Base-by-base conservation (phyloP, 2,329 filamentous ascomycete genomes). In the Phaeosphaeriaceae sp. region DNA sequence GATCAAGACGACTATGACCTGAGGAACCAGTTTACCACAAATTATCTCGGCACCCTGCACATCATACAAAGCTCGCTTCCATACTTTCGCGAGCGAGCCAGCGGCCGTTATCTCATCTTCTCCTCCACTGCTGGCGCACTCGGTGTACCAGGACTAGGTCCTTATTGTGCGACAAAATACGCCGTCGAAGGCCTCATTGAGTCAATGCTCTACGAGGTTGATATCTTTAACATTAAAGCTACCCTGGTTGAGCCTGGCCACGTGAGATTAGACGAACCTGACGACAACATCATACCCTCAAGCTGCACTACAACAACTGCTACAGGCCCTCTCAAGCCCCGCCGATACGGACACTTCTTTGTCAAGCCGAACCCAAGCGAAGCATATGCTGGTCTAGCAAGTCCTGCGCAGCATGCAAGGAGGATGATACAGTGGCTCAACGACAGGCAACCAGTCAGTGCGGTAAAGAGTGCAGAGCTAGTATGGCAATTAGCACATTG, bases 131-230 rank as follows among this genome's bases (percentile, higher is more conserved):
- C 89, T 26, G 94, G 94, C 4, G 90, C 93, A 0, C 81, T 97
- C n/a, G 94, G 93, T 2, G 91, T 97, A 0, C 94, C 94, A 0
- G 94, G 94, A 0, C 76, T 97, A 5, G 93, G 93, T 0, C 93
- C 93, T 0, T 97, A 96, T 69, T 97, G 93, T 73, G 94, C 94
- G 1, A 96, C 92, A 13, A 99, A 97, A 72, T 97, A 97, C 74
- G 94, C 94, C 0, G 91, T 96, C 3, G 94, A 99, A 70, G 94
- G 93, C 0, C 79, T 99, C 45, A 92, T 97, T 61, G 94, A 99
- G 74, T 92, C 90, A 13, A 93, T 99, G 89, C 82, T 97, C 13
- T 97, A 97, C 74, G 94, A 99, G 71, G 87, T 96, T 30, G 92
- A 97, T 57, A 78, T 81, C 0, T 97, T 96, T 75, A 93, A 94